These are phyloP conservation scores for Piedraia hortae DNA, from an alignment of 2,329 filamentous ascomycete species.

Conservation along the genomic window DNA sequence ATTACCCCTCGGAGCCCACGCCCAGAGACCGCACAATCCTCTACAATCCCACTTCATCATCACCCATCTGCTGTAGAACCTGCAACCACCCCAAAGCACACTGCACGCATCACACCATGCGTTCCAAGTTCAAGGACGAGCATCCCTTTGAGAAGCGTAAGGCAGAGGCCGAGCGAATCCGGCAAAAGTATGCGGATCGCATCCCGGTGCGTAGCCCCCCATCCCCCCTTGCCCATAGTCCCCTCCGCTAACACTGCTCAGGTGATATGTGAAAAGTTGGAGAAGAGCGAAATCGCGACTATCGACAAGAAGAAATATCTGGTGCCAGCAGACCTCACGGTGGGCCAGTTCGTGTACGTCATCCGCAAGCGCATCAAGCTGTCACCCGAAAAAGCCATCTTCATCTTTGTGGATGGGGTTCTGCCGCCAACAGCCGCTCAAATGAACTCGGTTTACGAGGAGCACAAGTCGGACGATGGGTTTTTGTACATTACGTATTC, in stretches of 20 bases:
- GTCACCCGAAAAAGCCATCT: conserved; percentile 97
- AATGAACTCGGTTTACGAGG: conserved; percentile 99
- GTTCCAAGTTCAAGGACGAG: conserved; percentile 99
- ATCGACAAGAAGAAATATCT: conserved; percentile 99
- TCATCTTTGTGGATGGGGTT: conserved; percentile 98
- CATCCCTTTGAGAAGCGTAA: conserved; percentile 85
- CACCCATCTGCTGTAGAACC: too few relatives aligned
- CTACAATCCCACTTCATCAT: too few relatives aligned
- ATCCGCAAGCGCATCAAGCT: conserved; percentile 99
- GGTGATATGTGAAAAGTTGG: conserved; percentile 99
- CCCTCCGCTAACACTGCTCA: conserved; percentile 14
- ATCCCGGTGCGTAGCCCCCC: conserved; percentile 67
- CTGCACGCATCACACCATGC: conserved; percentile 33
- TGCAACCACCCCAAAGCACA: too few relatives aligned
- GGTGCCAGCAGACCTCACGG: conserved; percentile 86
- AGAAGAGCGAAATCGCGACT: conserved; percentile 96
- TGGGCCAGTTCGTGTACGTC: conserved; percentile 98
- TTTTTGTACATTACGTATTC: conserved; percentile 99
- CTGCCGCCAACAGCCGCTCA: conserved; percentile 86
- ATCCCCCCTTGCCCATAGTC: too few relatives aligned
- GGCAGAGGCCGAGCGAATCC: conserved; percentile 97
- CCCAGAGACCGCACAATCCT: too few relatives aligned
- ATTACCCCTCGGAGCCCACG: too few relatives aligned
- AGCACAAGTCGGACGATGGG: conserved; percentile 71
- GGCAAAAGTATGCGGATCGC: conserved; percentile 94